Percentiles rank a stretch among this genome's conserved stretches.
These are phyloP conservation scores for Dictyostelium gargantuum DNA, from an alignment of 208 protist genomes.

Conservation along the genomic window DNA sequence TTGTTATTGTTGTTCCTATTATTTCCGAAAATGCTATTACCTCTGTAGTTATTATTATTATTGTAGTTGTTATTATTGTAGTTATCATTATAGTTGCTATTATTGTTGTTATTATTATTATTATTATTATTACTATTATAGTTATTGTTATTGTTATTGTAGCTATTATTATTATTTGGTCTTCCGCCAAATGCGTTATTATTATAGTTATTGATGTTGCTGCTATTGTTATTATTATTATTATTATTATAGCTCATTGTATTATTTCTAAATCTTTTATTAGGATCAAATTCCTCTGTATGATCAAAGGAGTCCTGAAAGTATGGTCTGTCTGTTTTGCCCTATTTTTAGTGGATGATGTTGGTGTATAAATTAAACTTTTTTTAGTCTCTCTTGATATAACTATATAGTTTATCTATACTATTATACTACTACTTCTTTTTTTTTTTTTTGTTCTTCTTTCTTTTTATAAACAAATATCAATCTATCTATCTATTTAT, in stretches of 20 bases:
- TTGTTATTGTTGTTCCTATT: neutral
- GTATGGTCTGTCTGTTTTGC: constrained; percentile 2
- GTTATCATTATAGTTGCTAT: neutral
- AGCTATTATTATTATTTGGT: neutral
- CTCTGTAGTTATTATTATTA: neutral
- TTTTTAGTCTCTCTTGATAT: too few relatives aligned
- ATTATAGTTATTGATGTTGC: neutral
- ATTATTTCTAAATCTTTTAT: neutral
- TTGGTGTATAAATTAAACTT: too few relatives aligned
- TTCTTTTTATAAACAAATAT: too few relatives aligned
- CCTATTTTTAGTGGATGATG: too few relatives aligned
- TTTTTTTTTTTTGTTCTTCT: too few relatives aligned
- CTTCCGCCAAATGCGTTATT: too few relatives aligned
- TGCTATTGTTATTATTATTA: neutral
- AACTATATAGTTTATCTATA: too few relatives aligned
- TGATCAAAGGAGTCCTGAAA: neutral
- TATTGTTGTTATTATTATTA: neutral
- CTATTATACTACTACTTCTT: too few relatives aligned
- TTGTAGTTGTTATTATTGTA: neutral
- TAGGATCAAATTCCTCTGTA: neutral
- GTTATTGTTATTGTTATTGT: neutral
- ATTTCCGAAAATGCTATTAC: neutral
- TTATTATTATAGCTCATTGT: neutral
- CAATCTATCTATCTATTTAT: too few relatives aligned
- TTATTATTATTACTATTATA: neutral